Evolutionary conservation across 2,329 filamentous ascomycete genomes (phyloP).

Genomic region (Aaosphaeria arxii): DNA sequence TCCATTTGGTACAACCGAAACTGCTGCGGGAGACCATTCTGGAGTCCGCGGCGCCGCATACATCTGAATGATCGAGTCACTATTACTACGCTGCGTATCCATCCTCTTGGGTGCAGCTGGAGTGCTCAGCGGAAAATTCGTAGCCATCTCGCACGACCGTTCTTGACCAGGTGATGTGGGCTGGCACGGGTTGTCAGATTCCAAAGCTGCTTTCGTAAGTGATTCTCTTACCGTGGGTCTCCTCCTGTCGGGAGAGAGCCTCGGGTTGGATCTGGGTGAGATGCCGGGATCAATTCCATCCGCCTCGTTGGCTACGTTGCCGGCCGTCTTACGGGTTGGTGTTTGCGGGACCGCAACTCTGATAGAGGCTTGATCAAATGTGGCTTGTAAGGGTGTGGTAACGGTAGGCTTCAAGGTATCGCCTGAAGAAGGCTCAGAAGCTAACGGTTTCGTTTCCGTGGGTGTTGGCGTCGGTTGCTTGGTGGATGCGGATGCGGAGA

Average conservation of each 20-base stretch:
- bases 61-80: constrained; percentile 20
- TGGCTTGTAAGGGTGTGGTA: constrained; percentile 2
- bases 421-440: constrained; percentile 2
- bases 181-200: constrained; percentile 9
- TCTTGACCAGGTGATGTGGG: constrained; percentile 19
- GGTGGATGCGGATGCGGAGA: constrained; percentile 2
- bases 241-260: constrained; percentile 17
- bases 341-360: constrained; percentile 15
- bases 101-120: constrained; percentile 14
- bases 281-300: constrained; percentile 18
- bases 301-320: constrained; percentile 12
- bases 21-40: constrained; percentile 4
- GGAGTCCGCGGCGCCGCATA: constrained; percentile 11
- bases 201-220: background rate
- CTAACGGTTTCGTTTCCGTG: background rate
- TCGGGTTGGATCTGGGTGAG: constrained; percentile 16
- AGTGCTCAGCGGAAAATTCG: constrained; percentile 20
- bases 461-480: constrained; percentile 3
- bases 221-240: constrained; percentile 21
- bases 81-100: constrained; percentile 21
- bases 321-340: constrained; percentile 7
- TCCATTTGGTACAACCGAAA: background rate
- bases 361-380: constrained; percentile 7
- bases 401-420: constrained; percentile 2
- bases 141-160: constrained; percentile 20